These are phyloP conservation scores for Fagus crenata DNA, from an alignment of 306 rosid genomes.

Conservation along the genomic window DNA sequence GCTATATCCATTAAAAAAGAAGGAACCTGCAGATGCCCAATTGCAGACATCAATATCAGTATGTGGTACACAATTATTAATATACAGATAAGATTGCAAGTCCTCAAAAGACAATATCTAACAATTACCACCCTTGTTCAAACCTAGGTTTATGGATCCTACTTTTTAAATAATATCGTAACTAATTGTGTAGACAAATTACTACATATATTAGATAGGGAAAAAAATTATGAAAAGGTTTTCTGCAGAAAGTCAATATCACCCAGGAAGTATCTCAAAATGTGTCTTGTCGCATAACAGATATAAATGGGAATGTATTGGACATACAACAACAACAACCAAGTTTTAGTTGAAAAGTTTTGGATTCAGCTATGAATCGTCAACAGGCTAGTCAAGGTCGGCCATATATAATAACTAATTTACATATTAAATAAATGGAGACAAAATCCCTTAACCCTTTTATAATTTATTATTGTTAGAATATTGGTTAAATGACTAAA, in stretches of 20 bases:
- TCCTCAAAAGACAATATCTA: neutral
- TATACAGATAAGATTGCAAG: neutral
- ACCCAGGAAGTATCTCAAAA: neutral
- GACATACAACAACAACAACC: too few species aligned
- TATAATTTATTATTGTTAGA: too few species aligned
- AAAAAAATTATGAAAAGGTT: neutral
- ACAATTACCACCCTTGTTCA: neutral
- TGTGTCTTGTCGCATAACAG: neutral
- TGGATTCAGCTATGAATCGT: too few species aligned
- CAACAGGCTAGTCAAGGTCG: too few species aligned
- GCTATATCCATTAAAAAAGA: neutral
- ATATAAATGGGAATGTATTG: neutral
- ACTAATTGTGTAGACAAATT: neutral
- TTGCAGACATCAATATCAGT: neutral
- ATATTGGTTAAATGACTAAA: too few species aligned
- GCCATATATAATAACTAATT: neutral
- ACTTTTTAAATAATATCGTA: neutral
- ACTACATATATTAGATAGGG: neutral
- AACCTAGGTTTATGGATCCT: neutral
- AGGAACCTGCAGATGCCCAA: neutral
- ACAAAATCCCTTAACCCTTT: neutral
- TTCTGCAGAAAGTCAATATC: neutral
- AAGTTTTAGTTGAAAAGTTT: too few species aligned
- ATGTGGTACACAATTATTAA: neutral
- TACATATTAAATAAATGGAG: neutral